A percentile compares a stretch with the other conserved stretches of the same genome.
phyloP scores from a whole-genome alignment of 1,139 yeast genomes.

The Eremothecium cymbalariae region DNA sequence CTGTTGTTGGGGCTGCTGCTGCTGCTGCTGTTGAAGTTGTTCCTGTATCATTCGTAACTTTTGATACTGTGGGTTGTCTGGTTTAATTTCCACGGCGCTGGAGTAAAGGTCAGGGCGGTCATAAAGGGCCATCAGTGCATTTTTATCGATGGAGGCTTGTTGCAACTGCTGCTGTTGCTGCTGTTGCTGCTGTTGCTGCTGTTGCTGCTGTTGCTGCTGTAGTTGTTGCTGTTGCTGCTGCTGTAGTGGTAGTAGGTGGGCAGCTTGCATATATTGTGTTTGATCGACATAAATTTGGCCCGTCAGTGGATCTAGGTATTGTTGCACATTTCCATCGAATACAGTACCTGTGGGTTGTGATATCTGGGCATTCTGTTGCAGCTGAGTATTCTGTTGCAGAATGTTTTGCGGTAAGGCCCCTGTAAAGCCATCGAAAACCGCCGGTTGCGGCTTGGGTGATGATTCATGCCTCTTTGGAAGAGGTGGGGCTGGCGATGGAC shows the following conservation, averaged over 20 bases:
- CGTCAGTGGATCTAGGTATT: slow-evolving; percentile 29
- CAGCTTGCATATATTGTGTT: slow-evolving; percentile 18
- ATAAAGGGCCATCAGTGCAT: slow-evolving; percentile 29
- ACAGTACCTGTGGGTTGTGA: slow-evolving; percentile 15
- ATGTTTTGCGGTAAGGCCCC: slow-evolving; percentile 13
- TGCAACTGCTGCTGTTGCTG: slow-evolving; percentile 17
- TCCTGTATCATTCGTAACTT: slow-evolving; percentile 32
- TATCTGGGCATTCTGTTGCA: slow-evolving; percentile 6
- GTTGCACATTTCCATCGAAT: slow-evolving; percentile 28
- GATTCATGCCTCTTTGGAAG: slow-evolving; percentile 17
- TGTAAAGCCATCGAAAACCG: slow-evolving; percentile 28
- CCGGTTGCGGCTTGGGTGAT: slow-evolving; percentile 22
- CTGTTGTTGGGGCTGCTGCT: slow-evolving; percentile 13
- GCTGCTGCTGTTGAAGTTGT: slow-evolving; percentile 19
- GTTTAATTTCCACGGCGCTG: slow-evolving; percentile 27
- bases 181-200: slow-evolving; percentile 16
- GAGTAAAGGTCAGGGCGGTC: slow-evolving; percentile 29
- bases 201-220: slow-evolving; percentile 19
- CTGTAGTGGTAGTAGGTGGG: slow-evolving; percentile 17
- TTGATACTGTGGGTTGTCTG: slow-evolving; percentile 33
- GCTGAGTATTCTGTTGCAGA: too few relatives aligned
- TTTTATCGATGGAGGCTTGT: slow-evolving; percentile 16
- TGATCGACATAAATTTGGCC: slow-evolving; percentile 29
- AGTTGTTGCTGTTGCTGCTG: slow-evolving; percentile 14
- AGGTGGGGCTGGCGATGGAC: slow-evolving; percentile 9